Conservation (phyloP, 768 basidiomycete genomes). For the Termitomyces sp. region DNA sequence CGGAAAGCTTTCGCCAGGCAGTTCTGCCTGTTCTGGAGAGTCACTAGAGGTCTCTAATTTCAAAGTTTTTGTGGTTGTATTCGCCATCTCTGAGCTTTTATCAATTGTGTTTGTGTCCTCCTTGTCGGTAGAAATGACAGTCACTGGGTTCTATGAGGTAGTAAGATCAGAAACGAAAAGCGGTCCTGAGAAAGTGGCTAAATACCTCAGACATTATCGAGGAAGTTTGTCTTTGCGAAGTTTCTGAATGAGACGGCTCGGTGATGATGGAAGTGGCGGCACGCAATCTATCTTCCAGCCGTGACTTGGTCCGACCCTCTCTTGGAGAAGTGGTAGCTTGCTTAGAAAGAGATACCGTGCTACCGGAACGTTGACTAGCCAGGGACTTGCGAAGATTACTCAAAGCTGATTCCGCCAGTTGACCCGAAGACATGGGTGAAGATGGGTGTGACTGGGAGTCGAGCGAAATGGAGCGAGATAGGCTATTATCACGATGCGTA, state of each 20-base stretch:
- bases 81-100: background rate
- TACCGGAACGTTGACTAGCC: slow-evolving; percentile 42
- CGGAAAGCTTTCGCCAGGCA: background rate
- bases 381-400: slow-evolving; percentile 61
- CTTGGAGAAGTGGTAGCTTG: slow-evolving; percentile 12
- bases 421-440: slow-evolving; percentile 38
- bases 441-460: slow-evolving; percentile 17
- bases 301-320: slow-evolving; percentile 37
- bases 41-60: background rate
- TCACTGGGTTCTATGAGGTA: slow-evolving; percentile 12
- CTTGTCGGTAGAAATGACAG: slow-evolving; percentile 1
- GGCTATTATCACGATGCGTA: slow-evolving; percentile 12
- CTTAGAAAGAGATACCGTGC: slow-evolving; percentile 23
- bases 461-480: slow-evolving; percentile 31
- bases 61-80: background rate
- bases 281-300: slow-evolving; percentile 72
- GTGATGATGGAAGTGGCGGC: slow-evolving; percentile 53
- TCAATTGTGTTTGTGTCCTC: background rate
- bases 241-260: slow-evolving; percentile 42
- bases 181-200: slow-evolving; percentile 30
- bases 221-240: slow-evolving; percentile 38
- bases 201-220: slow-evolving; percentile 17
- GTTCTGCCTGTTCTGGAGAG: background rate
- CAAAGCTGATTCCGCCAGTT: slow-evolving; percentile 57
- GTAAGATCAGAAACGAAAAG: slow-evolving; percentile 39